Conservation (phyloP, 78 protist species). For the Neovahlkampfia damariscottae region DNA sequence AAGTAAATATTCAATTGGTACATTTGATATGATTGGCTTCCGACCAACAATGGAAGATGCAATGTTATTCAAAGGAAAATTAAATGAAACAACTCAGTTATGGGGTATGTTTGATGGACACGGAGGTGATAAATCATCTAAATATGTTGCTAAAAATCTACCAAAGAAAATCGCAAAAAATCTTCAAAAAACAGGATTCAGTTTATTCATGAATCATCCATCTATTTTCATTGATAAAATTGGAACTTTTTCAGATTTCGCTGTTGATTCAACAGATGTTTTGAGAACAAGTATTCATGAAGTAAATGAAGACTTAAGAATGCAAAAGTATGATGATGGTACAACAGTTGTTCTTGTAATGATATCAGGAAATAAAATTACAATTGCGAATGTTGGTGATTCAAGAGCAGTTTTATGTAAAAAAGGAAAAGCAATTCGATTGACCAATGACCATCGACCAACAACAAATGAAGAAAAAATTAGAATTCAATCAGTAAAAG, state of each 20-base stretch:
- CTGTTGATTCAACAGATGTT: neutral
- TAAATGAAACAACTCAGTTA: neutral
- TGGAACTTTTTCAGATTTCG: neutral
- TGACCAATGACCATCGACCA: constrained; percentile 60
- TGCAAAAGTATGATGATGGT: constrained; percentile 4
- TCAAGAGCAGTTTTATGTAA: constrained; percentile 49
- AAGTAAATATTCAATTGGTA: too few relatives aligned
- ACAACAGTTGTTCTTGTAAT: neutral
- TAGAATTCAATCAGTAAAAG: constrained; percentile 43
- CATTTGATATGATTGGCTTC: too few relatives aligned
- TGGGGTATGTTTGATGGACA: constrained; percentile 11
- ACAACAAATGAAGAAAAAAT: constrained; percentile 30
- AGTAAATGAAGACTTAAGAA: too few relatives aligned
- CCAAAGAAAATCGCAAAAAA: neutral
- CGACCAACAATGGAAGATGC: constrained; percentile 24
- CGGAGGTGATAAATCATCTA: constrained; percentile 1
- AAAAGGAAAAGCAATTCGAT: constrained; percentile 33
- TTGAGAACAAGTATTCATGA: too few relatives aligned
- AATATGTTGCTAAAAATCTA: neutral
- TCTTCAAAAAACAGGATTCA: too few relatives aligned
- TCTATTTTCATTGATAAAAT: neutral
- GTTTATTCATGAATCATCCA: neutral
- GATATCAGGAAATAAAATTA: constrained; percentile 35
- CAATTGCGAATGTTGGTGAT: constrained; percentile 63
- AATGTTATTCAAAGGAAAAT: neutral